phyloP scores from a whole-genome alignment of 164 flowering plant species.

The Taxillus chinensis region DNA sequence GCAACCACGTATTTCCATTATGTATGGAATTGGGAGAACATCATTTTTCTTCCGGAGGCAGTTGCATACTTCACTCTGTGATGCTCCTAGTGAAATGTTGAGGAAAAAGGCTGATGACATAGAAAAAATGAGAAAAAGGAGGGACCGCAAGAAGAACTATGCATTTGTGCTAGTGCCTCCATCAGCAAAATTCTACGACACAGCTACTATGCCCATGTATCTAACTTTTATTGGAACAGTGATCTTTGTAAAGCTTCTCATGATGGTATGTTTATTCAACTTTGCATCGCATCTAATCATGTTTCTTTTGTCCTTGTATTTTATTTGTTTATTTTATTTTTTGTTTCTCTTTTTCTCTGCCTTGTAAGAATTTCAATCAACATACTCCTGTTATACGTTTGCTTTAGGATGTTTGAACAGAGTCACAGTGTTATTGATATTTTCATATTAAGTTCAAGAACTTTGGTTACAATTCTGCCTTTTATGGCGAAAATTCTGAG shows the following conservation, averaged over 20 bases:
- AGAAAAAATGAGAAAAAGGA: conserved; percentile 34
- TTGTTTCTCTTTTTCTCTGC: not conserved
- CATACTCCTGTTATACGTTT: too few species aligned
- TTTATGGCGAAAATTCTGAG: too few species aligned
- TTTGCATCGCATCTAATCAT: not conserved
- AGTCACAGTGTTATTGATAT: too few species aligned
- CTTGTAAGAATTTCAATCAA: too few species aligned
- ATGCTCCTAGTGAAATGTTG: conserved; percentile 47
- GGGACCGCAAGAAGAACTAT: conserved; percentile 29
- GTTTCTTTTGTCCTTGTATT: not conserved
- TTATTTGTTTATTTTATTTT: not conserved
- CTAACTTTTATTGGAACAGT: conserved; percentile 64
- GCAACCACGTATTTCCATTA: not conserved
- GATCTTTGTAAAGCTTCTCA: conserved; percentile 61
- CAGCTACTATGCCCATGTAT: conserved; percentile 64
- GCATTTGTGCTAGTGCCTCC: conserved; percentile 59
- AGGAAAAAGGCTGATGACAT: conserved; percentile 40
- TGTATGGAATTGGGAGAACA: not conserved
- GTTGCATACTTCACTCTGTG: conserved; percentile 17
- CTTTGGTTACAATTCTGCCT: too few species aligned
- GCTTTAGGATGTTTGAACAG: too few species aligned
- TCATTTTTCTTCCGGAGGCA: conserved; percentile 1
- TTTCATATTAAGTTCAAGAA: too few species aligned
- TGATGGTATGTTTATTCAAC: conserved; percentile 45
- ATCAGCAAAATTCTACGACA: conserved; percentile 52